Percentiles rank a stretch among this genome's conserved stretches.
Conservation (phyloP, 2,329 filamentous ascomycete genomes). For the Trichoderma citrinoviride region DNA sequence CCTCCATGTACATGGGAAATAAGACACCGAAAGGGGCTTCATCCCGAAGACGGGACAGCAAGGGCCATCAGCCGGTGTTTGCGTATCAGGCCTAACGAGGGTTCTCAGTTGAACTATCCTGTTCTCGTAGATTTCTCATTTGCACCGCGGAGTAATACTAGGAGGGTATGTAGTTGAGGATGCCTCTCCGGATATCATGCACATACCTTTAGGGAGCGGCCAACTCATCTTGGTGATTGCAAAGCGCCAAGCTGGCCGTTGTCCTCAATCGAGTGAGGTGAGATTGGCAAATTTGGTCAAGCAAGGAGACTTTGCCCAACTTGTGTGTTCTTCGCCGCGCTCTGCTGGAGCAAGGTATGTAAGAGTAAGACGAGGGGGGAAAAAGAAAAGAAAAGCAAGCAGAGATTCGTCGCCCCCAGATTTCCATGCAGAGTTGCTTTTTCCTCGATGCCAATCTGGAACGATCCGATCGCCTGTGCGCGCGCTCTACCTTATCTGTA, state of each 20-base stretch:
- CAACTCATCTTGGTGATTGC: background rate
- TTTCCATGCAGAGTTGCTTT: constrained; percentile 9
- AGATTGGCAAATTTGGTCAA: constrained; percentile 1
- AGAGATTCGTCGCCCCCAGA: background rate
- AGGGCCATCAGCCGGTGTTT: background rate
- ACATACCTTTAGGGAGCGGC: background rate
- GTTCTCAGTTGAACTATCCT: constrained; percentile 2
- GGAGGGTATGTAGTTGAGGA: too few species aligned
- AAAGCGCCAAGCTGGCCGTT: background rate
- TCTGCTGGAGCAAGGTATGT: background rate
- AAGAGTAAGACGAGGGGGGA: too few species aligned
- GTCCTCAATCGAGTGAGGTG: background rate
- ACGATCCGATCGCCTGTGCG: constrained; percentile 18
- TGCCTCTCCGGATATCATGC: background rate
- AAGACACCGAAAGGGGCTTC: background rate
- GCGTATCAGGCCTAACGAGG: constrained; percentile 16
- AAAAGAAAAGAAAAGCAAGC: background rate
- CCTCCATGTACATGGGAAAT: too few species aligned
- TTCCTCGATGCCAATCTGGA: constrained; percentile 1
- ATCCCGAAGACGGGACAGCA: background rate
- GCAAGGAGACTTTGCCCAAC: background rate
- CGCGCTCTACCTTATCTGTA: constrained; percentile 14
- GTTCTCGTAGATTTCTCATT: background rate
- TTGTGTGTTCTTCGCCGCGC: background rate
- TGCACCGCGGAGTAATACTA: background rate